Evolutionary conservation across 1,139 yeast genomes (phyloP).

Genomic region (Arxiozyma bovina): DNA sequence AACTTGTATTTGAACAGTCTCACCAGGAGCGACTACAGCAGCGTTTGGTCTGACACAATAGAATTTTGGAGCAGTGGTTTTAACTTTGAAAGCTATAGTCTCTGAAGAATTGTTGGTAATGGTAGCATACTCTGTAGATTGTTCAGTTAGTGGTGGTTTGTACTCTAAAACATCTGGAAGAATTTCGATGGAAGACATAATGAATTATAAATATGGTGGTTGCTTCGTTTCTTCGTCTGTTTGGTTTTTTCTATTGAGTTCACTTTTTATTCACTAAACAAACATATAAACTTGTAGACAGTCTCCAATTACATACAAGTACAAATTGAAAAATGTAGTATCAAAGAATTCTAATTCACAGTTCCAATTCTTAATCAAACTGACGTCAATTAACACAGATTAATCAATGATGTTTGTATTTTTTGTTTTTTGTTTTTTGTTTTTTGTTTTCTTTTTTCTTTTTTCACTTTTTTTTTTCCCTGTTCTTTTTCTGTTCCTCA

Average conservation of each 20-base stretch:
- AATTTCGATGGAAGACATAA: conserved; percentile 28
- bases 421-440: not conserved
- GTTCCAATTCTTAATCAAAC: not conserved
- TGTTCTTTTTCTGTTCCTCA: not conserved
- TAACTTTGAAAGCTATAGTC: conserved; percentile 83
- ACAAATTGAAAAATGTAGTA: no score
- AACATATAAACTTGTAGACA: not conserved
- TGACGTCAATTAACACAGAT: not conserved
- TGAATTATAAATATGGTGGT: not conserved
- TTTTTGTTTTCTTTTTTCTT: no score
- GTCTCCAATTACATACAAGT: no score
- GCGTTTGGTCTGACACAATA: conserved; percentile 97
- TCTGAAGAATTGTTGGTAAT: conserved; percentile 56
- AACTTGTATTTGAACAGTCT: conserved; percentile 62
- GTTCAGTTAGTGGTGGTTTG: conserved; percentile 63
- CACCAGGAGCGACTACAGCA: conserved; percentile 68
- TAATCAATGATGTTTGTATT: not conserved
- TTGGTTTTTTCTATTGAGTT: not conserved
- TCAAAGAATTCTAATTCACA: not conserved
- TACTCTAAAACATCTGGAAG: conserved; percentile 45
- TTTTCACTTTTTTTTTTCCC: no score
- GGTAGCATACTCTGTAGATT: conserved; percentile 59
- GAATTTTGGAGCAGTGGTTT: conserved; percentile 94
- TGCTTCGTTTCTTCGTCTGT: not conserved
- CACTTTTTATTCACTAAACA: not conserved